Base-by-base conservation (phyloP, 768 basidiomycete genomes). In the Udeniomyces megalosporus region DNA sequence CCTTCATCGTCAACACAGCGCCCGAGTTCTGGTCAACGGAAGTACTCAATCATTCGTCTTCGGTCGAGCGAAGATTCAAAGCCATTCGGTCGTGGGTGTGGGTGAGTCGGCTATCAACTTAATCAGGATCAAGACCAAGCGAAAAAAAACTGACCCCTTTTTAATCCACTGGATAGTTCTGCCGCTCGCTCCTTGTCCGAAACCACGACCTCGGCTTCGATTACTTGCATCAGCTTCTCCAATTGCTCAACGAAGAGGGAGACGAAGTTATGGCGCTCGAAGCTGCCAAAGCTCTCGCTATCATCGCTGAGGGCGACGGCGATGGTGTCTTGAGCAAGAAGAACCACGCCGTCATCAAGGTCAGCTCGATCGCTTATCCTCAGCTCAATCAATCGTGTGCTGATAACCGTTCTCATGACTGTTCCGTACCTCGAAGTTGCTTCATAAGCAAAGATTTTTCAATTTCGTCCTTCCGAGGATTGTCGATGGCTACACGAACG, bases 281-380 rank as follows among this genome's bases (percentile, higher is more conserved):
- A 53, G 90, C 86, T 15, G 92, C 89, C 0, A 81, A 79, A 64
- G 81, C 82, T 0, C 73, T 96, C 44, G 88, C 88, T 0, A 75
- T 80, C 49, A 75, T 92, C 42, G 74, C 73, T 0, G 69, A 72
- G 14, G 79, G 81, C 6, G 77, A 78, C 32, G 72, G 77, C 1
- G 86, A 88, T 67, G 70, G 74, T 10, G 73, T 85, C 28, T 72
- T 95, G 67, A 84, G 81, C 11, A 96, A 89, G 74, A 76, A 77
- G 54, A 85, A 93, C 69, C 80, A 83, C 71, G 82, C 87, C 1
- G 78, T 86, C 15, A 76, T 89, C 44, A 85, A 84, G 78, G 93
- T 88, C 61, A 60, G 77, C 67, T n/a, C n/a, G n/a, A n/a, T n/a
- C n/a, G n/a, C n/a, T n/a, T n/a, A n/a, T n/a, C n/a, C n/a, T n/a